Percentiles rank a stretch among this genome's conserved stretches.
Evolutionary conservation across 306 rosid genomes (phyloP).

Genomic region (Vigna angularis): DNA sequence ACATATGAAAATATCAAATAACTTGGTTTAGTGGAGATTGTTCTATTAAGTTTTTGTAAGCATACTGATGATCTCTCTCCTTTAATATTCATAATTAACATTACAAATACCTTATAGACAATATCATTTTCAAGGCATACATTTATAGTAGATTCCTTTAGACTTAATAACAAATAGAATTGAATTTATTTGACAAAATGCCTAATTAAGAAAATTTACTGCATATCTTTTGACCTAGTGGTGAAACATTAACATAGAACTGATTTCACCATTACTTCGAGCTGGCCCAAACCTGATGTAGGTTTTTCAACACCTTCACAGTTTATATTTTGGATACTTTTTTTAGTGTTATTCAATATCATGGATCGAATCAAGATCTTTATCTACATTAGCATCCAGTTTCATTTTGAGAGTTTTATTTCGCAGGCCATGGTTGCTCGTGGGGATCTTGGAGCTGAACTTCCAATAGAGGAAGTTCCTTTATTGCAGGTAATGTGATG

Average conservation of each 20-base stretch:
- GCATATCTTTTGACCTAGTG: conserved; percentile 10
- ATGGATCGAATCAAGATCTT: conserved; percentile 21
- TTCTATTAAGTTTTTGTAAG: conserved; percentile 15
- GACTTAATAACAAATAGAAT: conserved; percentile 18
- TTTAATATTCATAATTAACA: conserved; percentile 15
- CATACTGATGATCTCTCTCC: conserved; percentile 1
- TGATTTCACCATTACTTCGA: conserved; percentile 33
- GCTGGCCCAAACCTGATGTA: conserved; percentile 21
- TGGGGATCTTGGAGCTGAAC: conserved; percentile 99
- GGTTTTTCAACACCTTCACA: conserved; percentile 11
- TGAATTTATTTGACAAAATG: conserved; percentile 23
- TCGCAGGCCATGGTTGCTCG: conserved; percentile 99
- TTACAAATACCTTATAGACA: conserved; percentile 3
- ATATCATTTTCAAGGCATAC: neutral
- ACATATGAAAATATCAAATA: conserved; percentile 3
- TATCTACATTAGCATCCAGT: conserved; percentile 27
- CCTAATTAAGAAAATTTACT: conserved; percentile 7
- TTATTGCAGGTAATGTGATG: conserved; percentile 74
- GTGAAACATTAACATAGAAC: conserved; percentile 12
- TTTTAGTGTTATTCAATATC: conserved; percentile 11
- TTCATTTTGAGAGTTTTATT: conserved; percentile 39
- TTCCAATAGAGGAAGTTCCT: conserved; percentile 98
- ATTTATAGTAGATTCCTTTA: conserved; percentile 14
- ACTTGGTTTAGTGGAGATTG: neutral
- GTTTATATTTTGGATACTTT: conserved; percentile 32